Base-by-base conservation (phyloP, 768 basidiomycete genomes). In the Russula sp. region DNA sequence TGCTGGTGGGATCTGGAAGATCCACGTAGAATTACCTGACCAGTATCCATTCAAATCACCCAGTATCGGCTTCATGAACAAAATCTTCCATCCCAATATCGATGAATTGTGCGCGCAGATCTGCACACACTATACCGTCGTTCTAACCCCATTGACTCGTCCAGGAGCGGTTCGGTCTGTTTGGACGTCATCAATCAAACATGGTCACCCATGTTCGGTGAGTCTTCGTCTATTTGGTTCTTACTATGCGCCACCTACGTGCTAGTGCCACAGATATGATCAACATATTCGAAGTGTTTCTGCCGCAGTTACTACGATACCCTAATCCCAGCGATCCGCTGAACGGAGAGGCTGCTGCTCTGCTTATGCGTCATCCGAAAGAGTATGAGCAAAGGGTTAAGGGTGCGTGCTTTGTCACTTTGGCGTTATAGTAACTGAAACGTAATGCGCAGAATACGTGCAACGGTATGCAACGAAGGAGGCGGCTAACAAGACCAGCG, bases 121-220 rank as follows among this genome's bases (percentile, higher is more conserved):
- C 48, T n/a, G 50, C 62, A 59, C 54, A 18, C 54, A 64, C 70
- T 61, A 70, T 57, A 42, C 28, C 52, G 22, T 22, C n/a, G 36
- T 38, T 36, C 67, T 62, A 34, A 65, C 61, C 69, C 30, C 66
- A 52, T 36, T 30, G 57, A 49, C 58, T 46, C 65, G 48, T 64
- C 34, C 74, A 96, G 94, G 72, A 97, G 94, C 73, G 96, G 96
- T 49, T 98, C 95, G 6, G 96, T 99, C 58, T 99, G 97, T 76
- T 80, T 99, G 67, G 97, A 98, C 76, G 97, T 98, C 48, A 98
- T 98, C 75, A 98, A 98, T 74, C 95, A 98, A 79, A 97, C 96
- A 18, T 99, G 97, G 97, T 98, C 97, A 48, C 97, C 97, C 2
- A 98, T 99, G 97, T 99, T 97, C 74, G 94, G 94, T 95, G 73